Evolutionary conservation across 2,329 filamentous ascomycete species (phyloP), one percentile per base, ranked within the genome.

Genomic region (Neonectria hederae): DNA sequence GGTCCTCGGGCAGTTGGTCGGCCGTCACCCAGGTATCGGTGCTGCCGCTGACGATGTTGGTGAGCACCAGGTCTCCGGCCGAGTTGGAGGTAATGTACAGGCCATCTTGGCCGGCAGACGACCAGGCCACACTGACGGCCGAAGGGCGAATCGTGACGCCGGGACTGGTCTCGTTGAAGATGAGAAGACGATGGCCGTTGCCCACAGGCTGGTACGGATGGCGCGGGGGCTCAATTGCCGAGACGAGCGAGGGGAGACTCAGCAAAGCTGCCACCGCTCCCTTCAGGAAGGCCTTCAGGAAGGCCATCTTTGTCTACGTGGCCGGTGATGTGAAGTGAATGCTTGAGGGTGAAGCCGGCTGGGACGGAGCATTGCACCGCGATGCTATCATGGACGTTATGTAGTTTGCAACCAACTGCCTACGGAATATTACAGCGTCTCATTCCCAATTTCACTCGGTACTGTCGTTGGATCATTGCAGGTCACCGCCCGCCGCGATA

Each of bases 21-120:
- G 86, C 84, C 2, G 85, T 78, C 5, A 91, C 82, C 62, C 91
- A 89, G 0, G 84, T 86, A 24, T 82, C 82, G 32, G 80, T 84
- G 11, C 85, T 81, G 46, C 85, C 84, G 0, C 86, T 88, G 42
- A 86, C 83, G 54, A 91, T 86, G 71, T 90, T 88, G 71, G 87
- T 83, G 30, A 91, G 84, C 5, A 89, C 76, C 6, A 92, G 79
- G 30, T 86, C 83, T 10, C 84, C 85, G 58, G 82, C 82, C 4
- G 77, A 75, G 58, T 78, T 82, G 49, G 77, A 78, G 51, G 83
- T 86, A 69, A 90, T 86, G 76, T 88, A 90, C 54, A 87, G 83
- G 22, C 89, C 89, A 67, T 92, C 89, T 32, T 82, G 80, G 1
- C 84, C 86, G 4, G 83, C 84, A 9, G 83, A 79, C 4, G 89